Conservation (phyloP, 257 asterid species). For the Orobanche coerulescens region DNA sequence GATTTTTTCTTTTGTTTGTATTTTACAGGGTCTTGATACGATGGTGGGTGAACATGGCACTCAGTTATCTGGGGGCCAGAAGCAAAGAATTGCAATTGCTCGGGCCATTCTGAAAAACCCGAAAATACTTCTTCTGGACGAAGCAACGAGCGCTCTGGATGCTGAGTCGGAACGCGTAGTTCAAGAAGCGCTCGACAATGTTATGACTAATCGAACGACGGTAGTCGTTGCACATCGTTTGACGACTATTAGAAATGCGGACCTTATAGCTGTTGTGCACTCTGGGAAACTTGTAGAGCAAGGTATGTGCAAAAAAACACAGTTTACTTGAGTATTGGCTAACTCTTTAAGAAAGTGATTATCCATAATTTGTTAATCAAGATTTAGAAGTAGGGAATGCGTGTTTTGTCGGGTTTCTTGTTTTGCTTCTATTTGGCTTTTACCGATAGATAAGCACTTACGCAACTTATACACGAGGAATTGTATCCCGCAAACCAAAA, state of each 20-base stretch:
- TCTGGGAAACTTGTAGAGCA: slow-evolving; percentile 53
- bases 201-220: slow-evolving; percentile 49
- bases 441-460: too few species aligned
- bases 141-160: slow-evolving; percentile 67
- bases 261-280: slow-evolving; percentile 45
- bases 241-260: slow-evolving; percentile 51
- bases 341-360: background rate
- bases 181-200: slow-evolving; percentile 48
- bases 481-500: too few species aligned
- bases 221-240: slow-evolving; percentile 63
- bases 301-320: slow-evolving; percentile 29
- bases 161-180: slow-evolving; percentile 41
- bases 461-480: too few species aligned
- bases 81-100: slow-evolving; percentile 67
- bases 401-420: too few species aligned
- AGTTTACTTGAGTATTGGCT: background rate
- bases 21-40: slow-evolving; percentile 44
- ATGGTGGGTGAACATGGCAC: slow-evolving; percentile 56
- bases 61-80: slow-evolving; percentile 68
- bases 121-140: slow-evolving; percentile 55
- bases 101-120: slow-evolving; percentile 61
- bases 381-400: too few species aligned
- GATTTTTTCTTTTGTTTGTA: background rate
- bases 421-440: too few species aligned
- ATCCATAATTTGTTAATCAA: too few species aligned